Evolutionary conservation across 108 stramenopile genomes (phyloP).

Genomic region (Skeletonema tropicum): DNA sequence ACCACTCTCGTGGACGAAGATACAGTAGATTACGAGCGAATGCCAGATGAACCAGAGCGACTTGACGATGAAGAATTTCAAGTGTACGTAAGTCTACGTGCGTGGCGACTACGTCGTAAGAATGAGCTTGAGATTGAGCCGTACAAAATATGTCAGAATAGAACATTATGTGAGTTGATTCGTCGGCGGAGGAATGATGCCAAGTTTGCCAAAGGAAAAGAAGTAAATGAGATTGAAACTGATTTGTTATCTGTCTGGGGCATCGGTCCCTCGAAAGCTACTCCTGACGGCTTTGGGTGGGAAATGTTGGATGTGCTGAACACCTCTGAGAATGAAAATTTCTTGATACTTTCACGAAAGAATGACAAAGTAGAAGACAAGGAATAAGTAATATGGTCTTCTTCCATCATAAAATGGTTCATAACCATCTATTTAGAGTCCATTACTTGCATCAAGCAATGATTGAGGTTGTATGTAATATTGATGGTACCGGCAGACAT

Average conservation of each 20-base stretch:
- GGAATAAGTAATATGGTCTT: no score
- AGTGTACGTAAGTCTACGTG: conserved; percentile 28
- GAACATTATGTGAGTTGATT: conserved; percentile 40
- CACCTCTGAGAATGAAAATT: conserved; percentile 5
- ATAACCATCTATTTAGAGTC: no score
- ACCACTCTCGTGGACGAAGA: not conserved
- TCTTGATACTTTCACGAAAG: not conserved
- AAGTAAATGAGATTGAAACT: conserved; percentile 9
- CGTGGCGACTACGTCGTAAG: conserved; percentile 30
- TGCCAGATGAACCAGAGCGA: conserved; percentile 29
- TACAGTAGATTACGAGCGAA: conserved; percentile 17
- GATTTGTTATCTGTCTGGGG: conserved; percentile 36
- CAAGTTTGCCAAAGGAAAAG: conserved; percentile 16
- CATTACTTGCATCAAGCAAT: no score
- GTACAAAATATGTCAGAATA: conserved; percentile 39
- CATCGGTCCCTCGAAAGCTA: conserved; percentile 34
- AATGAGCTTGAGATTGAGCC: conserved; percentile 40
- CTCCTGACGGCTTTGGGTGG: conserved; percentile 28
- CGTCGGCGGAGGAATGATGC: conserved; percentile 22
- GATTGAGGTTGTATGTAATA: no score
- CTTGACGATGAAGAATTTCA: conserved; percentile 42
- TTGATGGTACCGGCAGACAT: no score
- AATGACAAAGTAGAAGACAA: not conserved
- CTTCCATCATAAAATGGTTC: no score
- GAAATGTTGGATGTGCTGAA: conserved; percentile 31